Evolutionary conservation across 306 rosid species (phyloP), one percentile per base, ranked within the genome.

Genomic region (Vigna radiata): DNA sequence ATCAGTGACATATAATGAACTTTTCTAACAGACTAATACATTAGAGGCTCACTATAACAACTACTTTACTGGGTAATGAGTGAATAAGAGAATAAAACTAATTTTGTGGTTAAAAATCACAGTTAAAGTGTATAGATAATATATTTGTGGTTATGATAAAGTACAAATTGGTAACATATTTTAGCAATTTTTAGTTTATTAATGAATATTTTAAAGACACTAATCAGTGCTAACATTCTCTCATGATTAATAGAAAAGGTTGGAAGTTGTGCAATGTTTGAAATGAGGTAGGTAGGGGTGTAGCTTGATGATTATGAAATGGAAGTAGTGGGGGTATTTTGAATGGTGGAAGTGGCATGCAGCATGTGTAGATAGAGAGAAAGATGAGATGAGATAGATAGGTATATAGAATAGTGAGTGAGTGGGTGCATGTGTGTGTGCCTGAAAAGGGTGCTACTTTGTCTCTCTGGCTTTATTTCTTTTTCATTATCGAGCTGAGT

Each of bases 381-480:
- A 17, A 77, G 12, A 53, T 44, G 50, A 50, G 11, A 47, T 66
- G 33, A 72, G 31, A 73, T 33, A 44, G 63, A 59, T 46, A 65
- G 84, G 68, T 41, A 36, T 53, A 59, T 67, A 36, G 49, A 63
- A 63, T 65, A 55, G 37, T 67, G 61, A 55, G 37, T 67, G 61
- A 47, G 70, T 48, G 67, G 31, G 16, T 37, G 65, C 71, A 66
- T 74, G 29, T 41, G 68, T 59, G 68, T 75, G 69, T 55, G 81
- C 76, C 91, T 85, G 93, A 87, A 87, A 87, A 84, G 81, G 79
- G 75, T 85, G 92, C 79, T 80, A 63, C 58, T 75, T 90, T 88
- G 95, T 86, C 95, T 69, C 70, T 78, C 80, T 78, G 77, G 41
- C 87, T 81, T 77, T 86, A 63, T 66, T 77, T 83, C 75, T 81